Evolutionary conservation across 2,329 filamentous ascomycete species (phyloP), one percentile per base, ranked within the genome.

Genomic region (Graphilbum ipis-grandicollis): DNA sequence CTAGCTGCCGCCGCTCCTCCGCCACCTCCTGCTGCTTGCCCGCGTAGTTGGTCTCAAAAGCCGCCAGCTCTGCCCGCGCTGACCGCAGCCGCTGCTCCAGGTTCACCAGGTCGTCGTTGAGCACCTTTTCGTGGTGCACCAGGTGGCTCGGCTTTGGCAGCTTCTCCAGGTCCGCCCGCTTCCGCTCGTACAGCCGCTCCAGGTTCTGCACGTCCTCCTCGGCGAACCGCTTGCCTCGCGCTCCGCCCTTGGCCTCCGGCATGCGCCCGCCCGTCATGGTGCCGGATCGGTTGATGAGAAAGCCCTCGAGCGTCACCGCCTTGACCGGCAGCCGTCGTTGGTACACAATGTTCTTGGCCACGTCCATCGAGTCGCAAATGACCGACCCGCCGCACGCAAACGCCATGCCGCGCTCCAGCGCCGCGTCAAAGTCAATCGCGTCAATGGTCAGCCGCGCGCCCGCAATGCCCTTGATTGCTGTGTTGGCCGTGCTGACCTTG

Each of bases 331-430:
- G 77, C 23, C 72, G 77, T 44, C 75, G 79, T 39, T 81, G 75
- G 52, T 92, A 96, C 52, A 84, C 86, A 33, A 98, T 76, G 40
- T 88, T 71, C 54, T 92, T 93, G 21, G 90, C 90, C 37, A 90
- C 76, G 4, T 79, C 71, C 26, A 94, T 64, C 38, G 73, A 81
- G 55, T 98, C 90, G 50, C 88, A 96, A 5, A 98, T 84, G 44
- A 98, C 82, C 5, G 86, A 85, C 56, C 85, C 92, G 25, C 88
- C 88, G 48, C 90, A 98, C 19, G 86, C 88, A 53, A 93, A 94
- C 18, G 79, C 82, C 63, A 98, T 92, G 25, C 86, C 92, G 45
- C 90, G 79, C 52, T 94, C 84, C 35, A 93, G 71, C 2, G 79
- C 73, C 3, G 79, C 69, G 48, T 96, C 90, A 50, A 90, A 98